phyloP scores from a whole-genome alignment of 148 eudicot species.

The Hydrangea macrophylla region DNA sequence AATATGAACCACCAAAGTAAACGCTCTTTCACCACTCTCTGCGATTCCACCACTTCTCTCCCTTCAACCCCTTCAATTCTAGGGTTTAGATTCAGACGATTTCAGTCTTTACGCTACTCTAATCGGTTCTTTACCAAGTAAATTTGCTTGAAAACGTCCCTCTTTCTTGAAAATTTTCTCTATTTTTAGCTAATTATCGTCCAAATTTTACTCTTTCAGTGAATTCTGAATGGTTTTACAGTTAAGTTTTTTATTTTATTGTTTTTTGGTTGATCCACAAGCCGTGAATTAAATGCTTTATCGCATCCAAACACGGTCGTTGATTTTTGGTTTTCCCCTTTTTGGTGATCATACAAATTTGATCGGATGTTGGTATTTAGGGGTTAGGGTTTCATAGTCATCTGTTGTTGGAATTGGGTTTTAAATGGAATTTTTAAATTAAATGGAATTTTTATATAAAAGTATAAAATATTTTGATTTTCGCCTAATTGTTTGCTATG shows the following conservation, averaged over 20 bases:
- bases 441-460: slow-evolving; percentile 1
- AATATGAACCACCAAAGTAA: no score
- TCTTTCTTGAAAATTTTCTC: neutral
- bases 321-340: slow-evolving; percentile 9
- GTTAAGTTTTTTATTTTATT: neutral
- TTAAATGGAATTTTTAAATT: no score
- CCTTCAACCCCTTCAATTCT: neutral
- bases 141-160: neutral
- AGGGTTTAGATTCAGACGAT: neutral
- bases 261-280: neutral
- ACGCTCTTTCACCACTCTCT: neutral
- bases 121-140: neutral
- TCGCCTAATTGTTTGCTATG: neutral
- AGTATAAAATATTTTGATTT: neutral
- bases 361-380: neutral
- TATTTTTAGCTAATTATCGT: neutral
- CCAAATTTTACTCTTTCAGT: neutral
- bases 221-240: neutral
- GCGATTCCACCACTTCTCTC: neutral
- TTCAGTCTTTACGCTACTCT: neutral
- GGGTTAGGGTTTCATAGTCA: slow-evolving; percentile 4
- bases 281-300: neutral
- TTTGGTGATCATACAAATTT: neutral
- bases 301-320: neutral
- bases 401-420: neutral